Percentiles rank a stretch among this genome's conserved stretches.
phyloP scores from a whole-genome alignment of 116 monocot species.

The Posidonia oceanica region DNA sequence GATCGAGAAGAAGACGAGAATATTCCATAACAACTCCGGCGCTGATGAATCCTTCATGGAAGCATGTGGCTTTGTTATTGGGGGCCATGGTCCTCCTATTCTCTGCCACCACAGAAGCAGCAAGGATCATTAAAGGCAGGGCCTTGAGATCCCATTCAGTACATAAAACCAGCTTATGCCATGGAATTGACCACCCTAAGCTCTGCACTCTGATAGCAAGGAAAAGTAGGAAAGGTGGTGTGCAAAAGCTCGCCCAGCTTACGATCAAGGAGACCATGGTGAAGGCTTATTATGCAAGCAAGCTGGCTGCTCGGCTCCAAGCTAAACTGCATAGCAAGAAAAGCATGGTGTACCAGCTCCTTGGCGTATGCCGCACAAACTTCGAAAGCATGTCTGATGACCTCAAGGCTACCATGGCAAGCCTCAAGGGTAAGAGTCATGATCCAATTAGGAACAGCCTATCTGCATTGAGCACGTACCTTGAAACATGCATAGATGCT shows the following conservation, averaged over 20 bases:
- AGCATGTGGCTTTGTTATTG: neutral
- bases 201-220: neutral
- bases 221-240: neutral
- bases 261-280: neutral
- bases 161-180: neutral
- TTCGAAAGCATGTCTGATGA: conserved; percentile 10
- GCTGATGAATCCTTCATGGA: neutral
- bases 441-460: neutral
- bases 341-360: conserved; percentile 4
- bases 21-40: neutral
- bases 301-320: neutral
- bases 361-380: conserved; percentile 7
- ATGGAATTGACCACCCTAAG: conserved; percentile 2
- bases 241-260: neutral
- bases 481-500: conserved; percentile 6
- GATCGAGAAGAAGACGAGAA: no score
- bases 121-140: neutral
- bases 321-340: neutral
- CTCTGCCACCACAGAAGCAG: neutral
- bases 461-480: conserved; percentile 4
- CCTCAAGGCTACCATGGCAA: neutral
- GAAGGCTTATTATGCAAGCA: conserved; percentile 1
- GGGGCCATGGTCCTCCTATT: neutral
- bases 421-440: neutral
- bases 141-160: neutral